Percentiles rank a stretch among this genome's conserved stretches.
These are phyloP conservation scores for Nemania diffusa DNA, from an alignment of 2,329 filamentous ascomycete species.

Conservation along the genomic window DNA sequence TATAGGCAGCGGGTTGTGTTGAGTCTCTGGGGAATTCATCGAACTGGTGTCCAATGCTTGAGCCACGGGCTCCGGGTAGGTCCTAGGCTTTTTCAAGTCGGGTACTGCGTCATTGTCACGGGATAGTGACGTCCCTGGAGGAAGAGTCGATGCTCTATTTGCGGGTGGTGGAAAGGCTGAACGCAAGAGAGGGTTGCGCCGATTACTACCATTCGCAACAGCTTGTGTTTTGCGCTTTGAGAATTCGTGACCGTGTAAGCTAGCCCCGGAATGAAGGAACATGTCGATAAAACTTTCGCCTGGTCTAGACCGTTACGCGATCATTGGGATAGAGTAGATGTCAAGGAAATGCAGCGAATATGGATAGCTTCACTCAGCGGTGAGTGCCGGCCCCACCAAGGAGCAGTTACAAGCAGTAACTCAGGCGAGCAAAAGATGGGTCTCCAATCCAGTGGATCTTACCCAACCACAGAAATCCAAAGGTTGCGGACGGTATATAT, in stretches of 20 bases:
- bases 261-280: constrained; percentile 69
- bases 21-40: constrained; percentile 41
- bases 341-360: constrained; percentile 12
- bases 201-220: constrained; percentile 46
- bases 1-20: constrained; percentile 41
- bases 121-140: constrained; percentile 31
- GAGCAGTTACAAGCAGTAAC: constrained; percentile 9
- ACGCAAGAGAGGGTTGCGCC: constrained; percentile 46
- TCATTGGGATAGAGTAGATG: constrained; percentile 1
- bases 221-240: constrained; percentile 53
- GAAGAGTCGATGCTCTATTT: constrained; percentile 42
- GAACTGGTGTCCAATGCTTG: constrained; percentile 31
- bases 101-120: constrained; percentile 31
- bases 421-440: not conserved
- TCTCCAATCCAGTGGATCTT: constrained; percentile 17
- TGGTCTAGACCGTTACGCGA: constrained; percentile 32
- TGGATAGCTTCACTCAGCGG: constrained; percentile 15
- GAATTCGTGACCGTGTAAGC: constrained; percentile 70
- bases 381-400: constrained; percentile 15
- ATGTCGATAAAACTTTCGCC: constrained; percentile 53
- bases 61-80: constrained; percentile 34
- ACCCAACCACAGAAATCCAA: not conserved
- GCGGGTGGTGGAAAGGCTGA: constrained; percentile 44
- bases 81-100: constrained; percentile 31
- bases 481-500: constrained; percentile 7